phyloP scores from a whole-genome alignment of 2,329 filamentous ascomycete species.

The Didymella keratinophila region DNA sequence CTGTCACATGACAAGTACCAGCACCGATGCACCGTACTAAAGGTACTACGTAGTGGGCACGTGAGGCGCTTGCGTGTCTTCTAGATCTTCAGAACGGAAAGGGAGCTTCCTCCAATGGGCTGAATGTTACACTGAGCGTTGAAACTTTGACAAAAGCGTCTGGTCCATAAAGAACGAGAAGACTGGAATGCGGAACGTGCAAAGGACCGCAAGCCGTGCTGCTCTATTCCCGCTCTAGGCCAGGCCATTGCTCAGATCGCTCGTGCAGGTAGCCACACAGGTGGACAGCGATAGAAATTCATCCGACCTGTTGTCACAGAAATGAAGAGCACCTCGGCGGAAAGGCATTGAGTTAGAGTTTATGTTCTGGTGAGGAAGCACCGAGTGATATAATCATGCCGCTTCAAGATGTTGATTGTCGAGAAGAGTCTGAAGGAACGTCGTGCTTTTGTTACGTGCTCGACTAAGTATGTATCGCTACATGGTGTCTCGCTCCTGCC shows the following conservation, averaged over 20 bases:
- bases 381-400: background rate
- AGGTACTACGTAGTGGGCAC: background rate
- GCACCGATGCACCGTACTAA: background rate
- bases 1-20: constrained; percentile 3
- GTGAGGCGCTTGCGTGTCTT: background rate
- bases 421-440: constrained; percentile 23
- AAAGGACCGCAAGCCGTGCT: no score
- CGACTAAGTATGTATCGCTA: constrained; percentile 32
- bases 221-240: no score
- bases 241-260: no score
- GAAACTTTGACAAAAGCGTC: background rate
- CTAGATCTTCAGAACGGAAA: background rate
- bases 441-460: constrained; percentile 41
- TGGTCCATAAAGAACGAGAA: background rate
- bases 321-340: background rate
- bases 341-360: background rate
- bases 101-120: background rate
- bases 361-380: no score
- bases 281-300: background rate
- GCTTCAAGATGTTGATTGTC: background rate
- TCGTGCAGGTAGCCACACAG: background rate
- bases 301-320: background rate
- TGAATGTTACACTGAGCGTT: background rate
- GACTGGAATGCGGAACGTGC: background rate
- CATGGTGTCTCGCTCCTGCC: constrained; percentile 20